Evolutionary conservation across 2,329 filamentous ascomycete genomes (phyloP), one percentile per base, ranked within the genome.

Genomic region (Colletotrichum euphorbiae): DNA sequence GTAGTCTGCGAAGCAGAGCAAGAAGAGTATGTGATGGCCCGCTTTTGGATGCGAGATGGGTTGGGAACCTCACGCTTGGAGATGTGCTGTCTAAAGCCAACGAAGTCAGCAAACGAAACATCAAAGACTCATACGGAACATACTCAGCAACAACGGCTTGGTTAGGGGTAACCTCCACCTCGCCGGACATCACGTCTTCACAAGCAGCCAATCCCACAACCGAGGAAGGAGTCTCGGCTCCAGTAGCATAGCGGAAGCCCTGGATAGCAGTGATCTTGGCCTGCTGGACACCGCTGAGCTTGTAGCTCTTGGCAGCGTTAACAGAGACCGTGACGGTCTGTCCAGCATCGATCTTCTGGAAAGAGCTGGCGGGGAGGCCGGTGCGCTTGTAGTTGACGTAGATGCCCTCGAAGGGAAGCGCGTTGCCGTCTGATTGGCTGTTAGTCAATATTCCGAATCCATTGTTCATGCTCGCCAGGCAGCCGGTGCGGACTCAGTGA

Each of bases 291-390:
- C 66, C 62, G 12, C 46, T n/a, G 48, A 69, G 66, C 17, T 55
- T 69, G 48, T 69, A 69, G 36, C 66, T 69, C 46, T 45, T 65
- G 61, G 66, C 66, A 3, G 66, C 61, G 66, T 69, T 69, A 46
- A 69, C 66, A 3, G 66, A 46, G 6, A 69, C 62, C n/a, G 61
- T 66, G 46, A 69, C 24, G 4, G 66, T 69, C 33, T 69, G 28
- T 2, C 66, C 66, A 9, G 66, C 61, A 13, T 65, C 66, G 12
- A 69, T 69, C 62, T 55, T 69, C 55, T 66, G 61, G 61, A 69
- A 69, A 8, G 62, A 43, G 19, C 33, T 38, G 33, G 61, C 46
- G 6, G 40, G n/a, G 19, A 69, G 66, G 40, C 62, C 62, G 4
- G 31, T 65, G 6, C 62, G 61, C 55, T 69, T 69, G 55, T 69